Evolutionary conservation across 2,329 filamentous ascomycete genomes (phyloP).

Genomic region (Lecanicillium sp.): DNA sequence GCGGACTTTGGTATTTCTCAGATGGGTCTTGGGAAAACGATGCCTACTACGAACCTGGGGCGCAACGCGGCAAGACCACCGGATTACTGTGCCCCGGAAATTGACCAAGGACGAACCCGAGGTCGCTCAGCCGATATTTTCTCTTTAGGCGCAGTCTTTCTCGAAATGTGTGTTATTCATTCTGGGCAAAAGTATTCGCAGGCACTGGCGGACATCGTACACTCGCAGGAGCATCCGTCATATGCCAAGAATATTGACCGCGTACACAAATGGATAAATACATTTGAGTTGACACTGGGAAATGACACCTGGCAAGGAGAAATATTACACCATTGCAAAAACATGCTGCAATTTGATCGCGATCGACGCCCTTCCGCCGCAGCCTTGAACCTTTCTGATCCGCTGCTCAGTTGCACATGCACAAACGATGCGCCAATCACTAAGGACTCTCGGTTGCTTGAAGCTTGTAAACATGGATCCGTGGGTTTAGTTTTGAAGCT

Average conservation of each 20-base stretch:
- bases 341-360: not conserved
- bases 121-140: constrained; percentile 2
- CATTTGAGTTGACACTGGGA: not conserved
- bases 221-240: not conserved
- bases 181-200: not conserved
- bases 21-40: too few relatives aligned
- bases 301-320: not conserved
- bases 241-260: constrained; percentile 1
- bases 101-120: not conserved
- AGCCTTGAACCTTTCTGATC: too few relatives aligned
- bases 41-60: too few relatives aligned
- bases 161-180: not conserved
- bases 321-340: not conserved
- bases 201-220: not conserved
- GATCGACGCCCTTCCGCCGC: too few relatives aligned
- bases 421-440: too few relatives aligned
- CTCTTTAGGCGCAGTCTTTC: not conserved
- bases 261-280: not conserved
- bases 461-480: not conserved
- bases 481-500: not conserved
- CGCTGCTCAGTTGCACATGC: too few relatives aligned
- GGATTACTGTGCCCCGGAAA: constrained; percentile 1
- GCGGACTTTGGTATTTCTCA: constrained; percentile 11
- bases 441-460: not conserved
- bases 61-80: not conserved